phyloP scores from a whole-genome alignment of 306 rosid genomes.

The Gynostemma pentaphyllum region DNA sequence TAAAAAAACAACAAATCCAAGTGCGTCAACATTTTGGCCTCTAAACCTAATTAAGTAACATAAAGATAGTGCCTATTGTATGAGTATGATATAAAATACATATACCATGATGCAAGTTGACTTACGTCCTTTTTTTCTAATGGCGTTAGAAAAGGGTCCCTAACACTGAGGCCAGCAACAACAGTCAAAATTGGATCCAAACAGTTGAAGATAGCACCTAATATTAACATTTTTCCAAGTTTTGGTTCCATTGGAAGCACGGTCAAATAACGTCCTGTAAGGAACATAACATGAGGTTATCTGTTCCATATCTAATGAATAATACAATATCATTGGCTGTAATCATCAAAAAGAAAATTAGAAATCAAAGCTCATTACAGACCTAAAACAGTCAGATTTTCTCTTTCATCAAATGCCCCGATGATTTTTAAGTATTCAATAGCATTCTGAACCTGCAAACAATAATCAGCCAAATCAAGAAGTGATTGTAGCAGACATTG shows the following conservation, averaged over 20 bases:
- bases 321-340: constrained; percentile 9
- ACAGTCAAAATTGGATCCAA: constrained; percentile 86
- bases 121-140: constrained; percentile 90
- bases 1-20: background rate
- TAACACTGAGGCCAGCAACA: constrained; percentile 89
- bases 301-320: constrained; percentile 3
- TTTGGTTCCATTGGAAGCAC: constrained; percentile 97
- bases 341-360: constrained; percentile 4
- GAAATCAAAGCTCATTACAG: constrained; percentile 11
- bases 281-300: constrained; percentile 14
- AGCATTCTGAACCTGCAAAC: constrained; percentile 81
- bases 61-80: background rate
- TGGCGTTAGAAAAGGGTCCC: constrained; percentile 89
- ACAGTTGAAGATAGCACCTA: constrained; percentile 78
- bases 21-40: background rate
- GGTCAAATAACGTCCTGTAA: constrained; percentile 66
- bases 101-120: background rate
- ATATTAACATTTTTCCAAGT: constrained; percentile 88
- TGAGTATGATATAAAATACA: no score
- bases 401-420: constrained; percentile 85
- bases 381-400: constrained; percentile 81
- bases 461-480: constrained; percentile 15
- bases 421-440: constrained; percentile 70
- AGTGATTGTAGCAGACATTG: constrained; percentile 15
- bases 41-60: background rate